Base-by-base conservation (phyloP, 1,139 yeast genomes). In the Taphrina wiesneri region DNA sequence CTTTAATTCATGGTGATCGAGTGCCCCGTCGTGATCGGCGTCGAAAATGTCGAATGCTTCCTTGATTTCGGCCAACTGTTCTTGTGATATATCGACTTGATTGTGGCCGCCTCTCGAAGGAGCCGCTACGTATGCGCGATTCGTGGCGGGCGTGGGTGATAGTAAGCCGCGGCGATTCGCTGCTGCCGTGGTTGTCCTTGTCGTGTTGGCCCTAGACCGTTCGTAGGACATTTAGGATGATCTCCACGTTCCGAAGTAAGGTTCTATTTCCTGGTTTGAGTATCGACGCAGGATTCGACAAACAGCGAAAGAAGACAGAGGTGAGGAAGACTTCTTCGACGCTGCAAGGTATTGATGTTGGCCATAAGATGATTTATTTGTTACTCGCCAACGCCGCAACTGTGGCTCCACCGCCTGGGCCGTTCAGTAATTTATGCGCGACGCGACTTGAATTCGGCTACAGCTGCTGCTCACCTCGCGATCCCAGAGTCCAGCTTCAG, bases 11-110 rank as follows among this genome's bases (percentile, higher is more conserved):
- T 93, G 99, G 74, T 88, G 93, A 74, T 93, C 98, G 69, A 95
- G 80, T 70, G 82, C 83, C 15, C 97, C 96, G 75, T 93, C 99
- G 67, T 86, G 86, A 75, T 93, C 90, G 86, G 90, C 87, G 74
- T 93, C 99, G 76, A 95, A 95, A 52, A 93, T 80, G 62, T 88
- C 85, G 75, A 95, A 95, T 1, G 98, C 99, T 75, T 93, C 98
- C 70, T 92, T 81, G 71, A 93, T 91, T 74, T 93, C 98, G 73
- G 88, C 95, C 71, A 87, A 87, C 75, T 93, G 97, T 73, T 92
- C 98, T 65, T 90, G 92, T 62, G 91, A 80, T 65, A 92, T 80
- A 72, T 90, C 96, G 26, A 28, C 53, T 9, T 36, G 53, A 28
- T 21, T 45, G 36, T 39, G 49, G 7, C 15, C 26, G 61, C 28